A percentile compares a stretch with the other conserved stretches of the same genome.
These are phyloP conservation scores for Paxillus rubicundulus DNA, from an alignment of 768 basidiomycete genomes.

Conservation along the genomic window DNA sequence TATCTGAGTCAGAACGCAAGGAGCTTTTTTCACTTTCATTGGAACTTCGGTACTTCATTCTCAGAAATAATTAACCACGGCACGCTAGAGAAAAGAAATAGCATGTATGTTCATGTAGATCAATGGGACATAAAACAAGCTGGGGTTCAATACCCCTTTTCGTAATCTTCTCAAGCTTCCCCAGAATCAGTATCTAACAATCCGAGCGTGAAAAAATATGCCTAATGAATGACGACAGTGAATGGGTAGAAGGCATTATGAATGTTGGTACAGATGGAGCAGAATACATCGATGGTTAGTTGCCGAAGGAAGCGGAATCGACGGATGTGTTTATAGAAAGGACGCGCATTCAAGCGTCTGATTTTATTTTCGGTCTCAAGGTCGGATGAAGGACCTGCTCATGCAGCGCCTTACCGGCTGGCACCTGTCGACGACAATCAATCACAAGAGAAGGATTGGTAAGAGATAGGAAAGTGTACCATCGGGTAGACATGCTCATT, in stretches of 20 bases:
- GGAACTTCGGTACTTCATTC: no score
- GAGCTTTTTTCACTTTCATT: no score
- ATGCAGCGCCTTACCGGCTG: conserved; percentile 92
- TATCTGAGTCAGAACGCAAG: no score
- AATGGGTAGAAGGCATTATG: conserved; percentile 1
- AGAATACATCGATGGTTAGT: conserved; percentile 18
- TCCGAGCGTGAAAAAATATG: background rate
- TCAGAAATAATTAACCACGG: no score
- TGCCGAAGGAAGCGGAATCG: background rate
- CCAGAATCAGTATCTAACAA: no score
- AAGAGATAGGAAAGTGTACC: conserved; percentile 42
- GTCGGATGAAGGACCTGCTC: conserved; percentile 82
- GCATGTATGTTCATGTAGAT: conserved; percentile 6
- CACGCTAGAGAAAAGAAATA: no score
- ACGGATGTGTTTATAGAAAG: background rate
- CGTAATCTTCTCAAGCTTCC: background rate
- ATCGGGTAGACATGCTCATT: conserved; percentile 91
- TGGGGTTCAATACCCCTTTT: conserved; percentile 27
- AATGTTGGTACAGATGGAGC: conserved; percentile 26
- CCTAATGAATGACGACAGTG: background rate
- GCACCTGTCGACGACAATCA: conserved; percentile 47
- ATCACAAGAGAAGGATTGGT: background rate
- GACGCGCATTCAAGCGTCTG: conserved; percentile 20
- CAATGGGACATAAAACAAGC: conserved; percentile 2
- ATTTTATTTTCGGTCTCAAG: conserved; percentile 32